phyloP scores from a whole-genome alignment of 106 monocot genomes.

The Dioscorea dumetorum region DNA sequence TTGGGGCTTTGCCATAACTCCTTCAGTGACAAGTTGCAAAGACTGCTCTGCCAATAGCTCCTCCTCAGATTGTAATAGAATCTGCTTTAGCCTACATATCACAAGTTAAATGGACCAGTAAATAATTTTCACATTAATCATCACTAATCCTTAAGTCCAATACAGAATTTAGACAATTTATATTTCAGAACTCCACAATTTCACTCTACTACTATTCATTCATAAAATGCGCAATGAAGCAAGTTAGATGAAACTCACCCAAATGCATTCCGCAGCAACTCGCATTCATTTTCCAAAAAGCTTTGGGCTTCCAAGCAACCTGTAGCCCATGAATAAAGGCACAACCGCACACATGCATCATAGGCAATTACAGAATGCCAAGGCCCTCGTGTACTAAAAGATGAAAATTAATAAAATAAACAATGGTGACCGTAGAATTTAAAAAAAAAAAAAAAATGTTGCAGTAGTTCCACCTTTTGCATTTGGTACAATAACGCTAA shows the following conservation, averaged over 20 bases:
- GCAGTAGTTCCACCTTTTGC: no score
- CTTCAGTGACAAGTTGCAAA: constrained; percentile 53
- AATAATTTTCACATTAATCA: no score
- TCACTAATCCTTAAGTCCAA: no score
- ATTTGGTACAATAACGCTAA: no score
- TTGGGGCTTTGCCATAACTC: constrained; percentile 60
- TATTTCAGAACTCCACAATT: no score
- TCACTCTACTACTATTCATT: no score
- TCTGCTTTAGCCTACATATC: constrained; percentile 55
- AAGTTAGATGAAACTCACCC: constrained; percentile 35
- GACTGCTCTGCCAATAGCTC: constrained; percentile 66
- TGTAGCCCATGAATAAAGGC: constrained; percentile 94
- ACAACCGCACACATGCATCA: constrained; percentile 94
- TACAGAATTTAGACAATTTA: no score
- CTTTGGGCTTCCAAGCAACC: constrained; percentile 96
- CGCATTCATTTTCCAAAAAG: constrained; percentile 94
- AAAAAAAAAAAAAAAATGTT: background rate
- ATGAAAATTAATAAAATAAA: background rate
- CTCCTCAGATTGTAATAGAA: constrained; percentile 93
- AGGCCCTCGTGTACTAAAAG: constrained; percentile 71
- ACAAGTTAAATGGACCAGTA: background rate
- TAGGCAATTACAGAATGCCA: constrained; percentile 97
- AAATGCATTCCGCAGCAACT: constrained; percentile 69
- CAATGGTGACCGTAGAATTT: background rate
- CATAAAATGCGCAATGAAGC: no score